Percentiles rank a stretch among this genome's conserved stretches.
phyloP scores from a whole-genome alignment of 2,329 filamentous ascomycete species.

The Torrubiella hemipterigena region DNA sequence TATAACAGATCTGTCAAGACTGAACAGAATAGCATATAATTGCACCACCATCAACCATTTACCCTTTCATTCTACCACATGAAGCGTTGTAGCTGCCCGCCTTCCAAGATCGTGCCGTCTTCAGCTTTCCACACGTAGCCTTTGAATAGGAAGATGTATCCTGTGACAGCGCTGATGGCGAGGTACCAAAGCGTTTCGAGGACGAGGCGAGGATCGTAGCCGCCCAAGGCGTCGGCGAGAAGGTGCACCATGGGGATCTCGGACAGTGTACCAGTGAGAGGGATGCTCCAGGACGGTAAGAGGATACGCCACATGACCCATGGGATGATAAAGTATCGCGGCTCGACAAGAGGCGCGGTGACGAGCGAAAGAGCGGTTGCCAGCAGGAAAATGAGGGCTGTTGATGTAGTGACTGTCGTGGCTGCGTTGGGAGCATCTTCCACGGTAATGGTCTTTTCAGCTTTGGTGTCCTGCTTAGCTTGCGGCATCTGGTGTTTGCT shows the following conservation, averaged over 20 bases:
- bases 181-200: conserved; percentile 61
- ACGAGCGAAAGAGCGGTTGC: conserved; percentile 69
- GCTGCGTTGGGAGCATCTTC: conserved; percentile 8
- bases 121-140: conserved; percentile 54
- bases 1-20: too few relatives aligned
- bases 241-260: neutral
- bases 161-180: conserved; percentile 51
- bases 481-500: too few relatives aligned
- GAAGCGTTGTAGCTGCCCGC: conserved; percentile 57
- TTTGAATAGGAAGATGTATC: conserved; percentile 57
- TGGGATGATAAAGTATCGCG: conserved; percentile 88
- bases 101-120: conserved; percentile 39
- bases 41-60: too few relatives aligned
- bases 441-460: conserved; percentile 1
- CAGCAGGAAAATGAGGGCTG: conserved; percentile 45
- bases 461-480: conserved; percentile 1
- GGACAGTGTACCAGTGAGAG: conserved; percentile 1
- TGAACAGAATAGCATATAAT: too few relatives aligned
- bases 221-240: conserved; percentile 3
- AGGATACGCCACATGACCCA: conserved; percentile 89
- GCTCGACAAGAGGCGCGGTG: conserved; percentile 86
- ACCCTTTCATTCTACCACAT: conserved; percentile 55
- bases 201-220: conserved; percentile 33
- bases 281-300: conserved; percentile 40
- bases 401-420: conserved; percentile 31